Evolutionary conservation across 176 grass and related monocot genomes (phyloP).

Genomic region (Triticum urartu): DNA sequence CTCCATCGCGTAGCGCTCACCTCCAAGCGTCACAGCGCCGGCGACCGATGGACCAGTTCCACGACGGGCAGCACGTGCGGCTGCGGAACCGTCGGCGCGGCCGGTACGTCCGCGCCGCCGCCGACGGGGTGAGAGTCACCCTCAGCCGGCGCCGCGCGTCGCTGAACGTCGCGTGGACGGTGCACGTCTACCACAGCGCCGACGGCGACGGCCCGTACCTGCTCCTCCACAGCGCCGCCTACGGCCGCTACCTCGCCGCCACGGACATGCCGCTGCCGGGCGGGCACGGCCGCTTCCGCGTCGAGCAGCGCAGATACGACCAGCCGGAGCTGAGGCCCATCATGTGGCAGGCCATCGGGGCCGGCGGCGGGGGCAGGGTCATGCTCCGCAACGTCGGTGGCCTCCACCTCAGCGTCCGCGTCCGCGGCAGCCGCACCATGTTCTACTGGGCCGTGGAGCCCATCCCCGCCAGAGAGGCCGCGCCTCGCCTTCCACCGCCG

Average conservation of each 20-base stretch:
- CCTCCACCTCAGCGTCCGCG: slow-evolving; percentile 12
- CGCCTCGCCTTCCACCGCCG: background rate
- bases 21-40: background rate
- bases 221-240: slow-evolving; percentile 20
- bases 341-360: background rate
- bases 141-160: background rate
- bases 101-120: slow-evolving; percentile 14
- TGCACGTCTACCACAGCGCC: background rate
- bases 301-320: background rate
- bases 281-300: background rate
- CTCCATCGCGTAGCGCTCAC: background rate
- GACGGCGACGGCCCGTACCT: background rate
- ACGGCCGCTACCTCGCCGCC: slow-evolving; percentile 21
- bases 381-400: background rate
- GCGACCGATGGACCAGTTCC: slow-evolving; percentile 13
- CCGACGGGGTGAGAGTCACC: background rate
- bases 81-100: slow-evolving; percentile 1
- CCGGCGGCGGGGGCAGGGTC: background rate
- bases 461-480: background rate
- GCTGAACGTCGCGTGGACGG: background rate
- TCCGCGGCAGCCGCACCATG: too few species aligned
- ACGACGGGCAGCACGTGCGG: background rate
- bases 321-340: background rate
- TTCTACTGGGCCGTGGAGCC: background rate
- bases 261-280: background rate